A percentile compares a stretch with the other conserved stretches of the same genome.
Evolutionary conservation across 805 yeast genomes (phyloP).

Genomic region (Saccharomycopsis lassenensis): DNA sequence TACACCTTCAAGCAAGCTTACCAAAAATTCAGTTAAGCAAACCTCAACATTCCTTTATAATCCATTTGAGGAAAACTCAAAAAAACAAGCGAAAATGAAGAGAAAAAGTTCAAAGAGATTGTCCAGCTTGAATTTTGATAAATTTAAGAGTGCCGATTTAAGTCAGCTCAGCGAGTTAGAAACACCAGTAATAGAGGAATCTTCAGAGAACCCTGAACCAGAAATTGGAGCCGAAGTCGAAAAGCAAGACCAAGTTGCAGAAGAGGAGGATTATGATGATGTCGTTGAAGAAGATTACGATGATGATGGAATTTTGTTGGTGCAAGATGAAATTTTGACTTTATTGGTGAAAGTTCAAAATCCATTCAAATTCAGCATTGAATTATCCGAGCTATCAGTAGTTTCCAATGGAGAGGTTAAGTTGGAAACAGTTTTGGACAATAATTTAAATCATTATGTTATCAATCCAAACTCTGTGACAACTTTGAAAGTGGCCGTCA

Average conservation of each 20-base stretch:
- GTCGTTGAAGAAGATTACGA: slow-evolving; percentile 16
- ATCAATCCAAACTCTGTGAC: slow-evolving; percentile 30
- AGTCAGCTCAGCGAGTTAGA: slow-evolving; percentile 13
- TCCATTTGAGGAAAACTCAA: slow-evolving; percentile 17
- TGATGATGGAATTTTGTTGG: slow-evolving; percentile 26
- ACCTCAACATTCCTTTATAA: slow-evolving; percentile 10
- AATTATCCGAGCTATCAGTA: slow-evolving; percentile 39
- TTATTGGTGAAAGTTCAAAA: slow-evolving; percentile 54
- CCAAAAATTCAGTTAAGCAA: background rate
- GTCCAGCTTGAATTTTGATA: background rate
- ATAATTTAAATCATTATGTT: slow-evolving; percentile 19
- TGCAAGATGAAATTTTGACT: slow-evolving; percentile 55
- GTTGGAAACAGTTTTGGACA: slow-evolving; percentile 22
- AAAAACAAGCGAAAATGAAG: slow-evolving; percentile 10
- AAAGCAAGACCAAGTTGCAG: slow-evolving; percentile 12
- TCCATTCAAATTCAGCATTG: slow-evolving; percentile 69
- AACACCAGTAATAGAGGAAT: slow-evolving; percentile 8
- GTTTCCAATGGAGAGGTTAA: slow-evolving; percentile 21
- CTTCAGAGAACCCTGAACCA: slow-evolving; percentile 9
- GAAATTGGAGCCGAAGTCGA: slow-evolving; percentile 16
- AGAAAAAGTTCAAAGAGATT: slow-evolving; percentile 11
- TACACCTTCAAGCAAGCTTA: background rate
- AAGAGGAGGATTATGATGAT: slow-evolving; percentile 19
- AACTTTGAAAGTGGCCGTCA: slow-evolving; percentile 33
- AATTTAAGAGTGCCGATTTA: background rate